phyloP scores from a whole-genome alignment of 441 rosid genomes.

The Syzygium malaccense region DNA sequence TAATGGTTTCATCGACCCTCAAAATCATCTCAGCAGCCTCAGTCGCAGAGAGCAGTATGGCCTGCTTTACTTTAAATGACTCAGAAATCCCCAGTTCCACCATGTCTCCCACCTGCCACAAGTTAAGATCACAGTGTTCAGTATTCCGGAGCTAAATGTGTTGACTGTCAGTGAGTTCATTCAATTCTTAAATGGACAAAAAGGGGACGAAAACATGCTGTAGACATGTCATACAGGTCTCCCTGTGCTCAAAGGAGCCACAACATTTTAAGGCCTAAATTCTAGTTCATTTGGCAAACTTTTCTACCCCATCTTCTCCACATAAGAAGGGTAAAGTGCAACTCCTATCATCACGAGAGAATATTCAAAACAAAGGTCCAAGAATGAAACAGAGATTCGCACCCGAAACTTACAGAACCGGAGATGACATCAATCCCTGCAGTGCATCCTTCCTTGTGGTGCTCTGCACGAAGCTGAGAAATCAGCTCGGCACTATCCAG shows the following conservation, averaged over 20 bases:
- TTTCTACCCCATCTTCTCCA: background rate
- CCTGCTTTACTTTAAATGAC: constrained; percentile 94
- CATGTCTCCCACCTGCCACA: constrained; percentile 76
- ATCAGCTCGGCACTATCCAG: constrained; percentile 91
- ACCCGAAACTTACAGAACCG: constrained; percentile 65
- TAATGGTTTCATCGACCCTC: constrained; percentile 91
- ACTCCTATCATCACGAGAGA: background rate
- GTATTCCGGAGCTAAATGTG: background rate
- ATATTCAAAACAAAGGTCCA: background rate
- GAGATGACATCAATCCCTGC: constrained; percentile 89
- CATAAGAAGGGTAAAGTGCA: background rate
- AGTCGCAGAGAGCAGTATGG: constrained; percentile 85
- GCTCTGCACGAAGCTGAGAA: constrained; percentile 97
- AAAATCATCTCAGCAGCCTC: constrained; percentile 99
- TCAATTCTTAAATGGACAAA: background rate
- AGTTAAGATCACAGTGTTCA: background rate
- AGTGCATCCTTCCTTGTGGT: constrained; percentile 70
- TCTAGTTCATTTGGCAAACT: background rate
- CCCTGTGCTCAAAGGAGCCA: background rate
- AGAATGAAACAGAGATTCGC: background rate
- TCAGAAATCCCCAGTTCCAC: constrained; percentile 76
- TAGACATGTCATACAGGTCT: background rate
- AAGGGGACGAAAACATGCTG: background rate
- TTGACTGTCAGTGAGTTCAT: background rate
- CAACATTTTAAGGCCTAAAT: background rate